Conservation (phyloP, 495 filamentous ascomycete species). For the Penicillium riverlandense region DNA sequence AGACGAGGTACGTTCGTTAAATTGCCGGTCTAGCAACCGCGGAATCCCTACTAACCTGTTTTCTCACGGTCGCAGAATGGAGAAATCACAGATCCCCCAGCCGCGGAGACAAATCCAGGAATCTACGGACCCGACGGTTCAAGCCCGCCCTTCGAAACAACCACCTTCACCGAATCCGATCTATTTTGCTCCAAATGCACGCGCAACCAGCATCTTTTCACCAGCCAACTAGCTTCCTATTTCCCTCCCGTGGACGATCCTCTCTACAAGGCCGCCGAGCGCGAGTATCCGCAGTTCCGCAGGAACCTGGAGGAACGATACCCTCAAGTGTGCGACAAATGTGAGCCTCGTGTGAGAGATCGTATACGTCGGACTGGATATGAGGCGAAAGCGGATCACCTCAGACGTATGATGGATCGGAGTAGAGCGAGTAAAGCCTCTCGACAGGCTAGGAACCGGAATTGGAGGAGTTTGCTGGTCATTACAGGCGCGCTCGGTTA, state of each 20-base stretch:
- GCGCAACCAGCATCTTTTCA: conserved; percentile 75
- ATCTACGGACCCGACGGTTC: conserved; percentile 17
- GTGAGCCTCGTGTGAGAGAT: conserved; percentile 57
- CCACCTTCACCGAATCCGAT: conserved; percentile 30
- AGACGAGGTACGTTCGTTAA: conserved; percentile 46
- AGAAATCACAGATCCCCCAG: conserved; percentile 81
- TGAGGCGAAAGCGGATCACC: conserved; percentile 70
- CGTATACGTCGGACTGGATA: conserved; percentile 63
- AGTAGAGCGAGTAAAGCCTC: conserved; percentile 42
- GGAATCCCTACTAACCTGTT: background rate
- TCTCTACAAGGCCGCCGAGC: conserved; percentile 49
- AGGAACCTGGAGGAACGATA: conserved; percentile 64
- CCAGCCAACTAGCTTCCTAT: conserved; percentile 59
- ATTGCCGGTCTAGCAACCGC: background rate
- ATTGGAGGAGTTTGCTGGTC: conserved; percentile 44
- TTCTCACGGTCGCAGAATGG: conserved; percentile 50
- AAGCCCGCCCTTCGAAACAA: conserved; percentile 23
- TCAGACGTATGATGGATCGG: conserved; percentile 64
- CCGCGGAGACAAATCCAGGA: conserved; percentile 35
- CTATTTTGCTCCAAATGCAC: conserved; percentile 73
- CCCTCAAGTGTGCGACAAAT: conserved; percentile 75
- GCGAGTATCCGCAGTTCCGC: conserved; percentile 52
- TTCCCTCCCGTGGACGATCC: conserved; percentile 62
- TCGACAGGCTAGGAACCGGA: conserved; percentile 29
- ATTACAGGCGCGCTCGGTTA: conserved; percentile 44